These are phyloP conservation scores for Sclerotinia nivalis DNA, from an alignment of 2,329 filamentous ascomycete species.

Conservation along the genomic window DNA sequence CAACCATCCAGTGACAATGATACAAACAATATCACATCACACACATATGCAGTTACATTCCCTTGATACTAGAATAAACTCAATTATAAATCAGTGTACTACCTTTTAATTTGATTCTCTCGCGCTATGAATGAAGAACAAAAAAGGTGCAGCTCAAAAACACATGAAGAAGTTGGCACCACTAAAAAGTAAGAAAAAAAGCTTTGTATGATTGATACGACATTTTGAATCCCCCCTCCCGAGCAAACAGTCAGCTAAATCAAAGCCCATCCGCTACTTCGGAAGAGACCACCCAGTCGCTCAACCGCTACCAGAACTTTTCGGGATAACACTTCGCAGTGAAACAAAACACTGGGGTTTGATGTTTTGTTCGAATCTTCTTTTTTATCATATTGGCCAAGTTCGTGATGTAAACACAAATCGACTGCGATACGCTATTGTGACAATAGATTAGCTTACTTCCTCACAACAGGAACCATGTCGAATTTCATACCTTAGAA, in stretches of 20 bases:
- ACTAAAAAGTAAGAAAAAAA: slow-evolving; percentile 33
- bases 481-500: slow-evolving; percentile 74
- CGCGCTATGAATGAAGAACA: slow-evolving; percentile 29
- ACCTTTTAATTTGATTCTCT: slow-evolving; percentile 32
- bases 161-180: slow-evolving; percentile 28
- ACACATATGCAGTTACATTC: not conserved
- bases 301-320: slow-evolving; percentile 42
- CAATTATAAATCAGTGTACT: slow-evolving; percentile 29
- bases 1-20: not conserved
- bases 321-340: slow-evolving; percentile 40
- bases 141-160: slow-evolving; percentile 29
- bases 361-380: slow-evolving; percentile 38
- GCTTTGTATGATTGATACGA: slow-evolving; percentile 40
- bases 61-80: not conserved
- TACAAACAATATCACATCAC: not conserved
- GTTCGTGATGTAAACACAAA: slow-evolving; percentile 40
- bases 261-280: slow-evolving; percentile 35
- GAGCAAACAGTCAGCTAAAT: slow-evolving; percentile 39
- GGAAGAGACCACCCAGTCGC: slow-evolving; percentile 39
- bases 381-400: slow-evolving; percentile 42
- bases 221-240: slow-evolving; percentile 37
- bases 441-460: not conserved
- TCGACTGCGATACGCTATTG: slow-evolving; percentile 31
- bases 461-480: not conserved
- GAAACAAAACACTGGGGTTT: slow-evolving; percentile 37